phyloP scores from a whole-genome alignment of 352 stramenopile species.

The Phytophthora crassamura region DNA sequence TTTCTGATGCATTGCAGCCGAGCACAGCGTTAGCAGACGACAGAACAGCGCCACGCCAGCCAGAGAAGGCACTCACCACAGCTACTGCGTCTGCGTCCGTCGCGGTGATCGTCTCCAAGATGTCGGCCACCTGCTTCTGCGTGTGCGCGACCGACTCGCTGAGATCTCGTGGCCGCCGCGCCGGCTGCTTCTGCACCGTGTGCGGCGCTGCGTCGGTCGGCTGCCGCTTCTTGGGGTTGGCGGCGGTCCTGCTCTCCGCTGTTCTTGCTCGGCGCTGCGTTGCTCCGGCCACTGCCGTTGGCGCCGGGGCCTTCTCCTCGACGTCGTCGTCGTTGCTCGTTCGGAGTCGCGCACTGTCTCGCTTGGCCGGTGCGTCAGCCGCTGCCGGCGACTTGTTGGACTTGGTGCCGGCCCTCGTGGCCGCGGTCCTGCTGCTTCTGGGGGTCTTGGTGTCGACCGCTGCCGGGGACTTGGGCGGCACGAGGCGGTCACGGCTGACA shows the following conservation, averaged over 20 bases:
- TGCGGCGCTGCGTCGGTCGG: slow-evolving; percentile 16
- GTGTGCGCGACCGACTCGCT: slow-evolving; percentile 54
- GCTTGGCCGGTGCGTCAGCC: not conserved
- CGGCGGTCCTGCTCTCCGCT: slow-evolving; percentile 5
- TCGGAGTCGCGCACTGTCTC: slow-evolving; percentile 12
- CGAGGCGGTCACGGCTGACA: slow-evolving; percentile 49
- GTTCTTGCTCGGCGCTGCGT: slow-evolving; percentile 25
- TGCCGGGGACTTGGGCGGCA: slow-evolving; percentile 6
- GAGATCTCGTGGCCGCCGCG: slow-evolving; percentile 48
- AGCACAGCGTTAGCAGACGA: slow-evolving; percentile 3
- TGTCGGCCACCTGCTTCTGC: slow-evolving; percentile 62
- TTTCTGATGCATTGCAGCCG: slow-evolving; percentile 50
- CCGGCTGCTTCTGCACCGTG: slow-evolving; percentile 24
- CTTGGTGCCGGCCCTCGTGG: not conserved
- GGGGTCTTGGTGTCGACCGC: slow-evolving; percentile 18
- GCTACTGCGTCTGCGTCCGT: slow-evolving; percentile 46
- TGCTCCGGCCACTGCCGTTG: not conserved
- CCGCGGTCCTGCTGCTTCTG: slow-evolving; percentile 7
- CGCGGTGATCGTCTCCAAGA: slow-evolving; percentile 50
- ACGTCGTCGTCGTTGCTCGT: slow-evolving; percentile 8
- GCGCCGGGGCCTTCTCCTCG: slow-evolving; percentile 10
- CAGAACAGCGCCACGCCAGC: not conserved
- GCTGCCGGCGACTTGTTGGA: slow-evolving; percentile 1
- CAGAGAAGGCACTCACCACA: slow-evolving; percentile 44
- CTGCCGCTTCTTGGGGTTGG: slow-evolving; percentile 18